Evolutionary conservation across 306 rosid genomes (phyloP), one percentile per base, ranked within the genome.

Genomic region (Aeschynomene evenia): DNA sequence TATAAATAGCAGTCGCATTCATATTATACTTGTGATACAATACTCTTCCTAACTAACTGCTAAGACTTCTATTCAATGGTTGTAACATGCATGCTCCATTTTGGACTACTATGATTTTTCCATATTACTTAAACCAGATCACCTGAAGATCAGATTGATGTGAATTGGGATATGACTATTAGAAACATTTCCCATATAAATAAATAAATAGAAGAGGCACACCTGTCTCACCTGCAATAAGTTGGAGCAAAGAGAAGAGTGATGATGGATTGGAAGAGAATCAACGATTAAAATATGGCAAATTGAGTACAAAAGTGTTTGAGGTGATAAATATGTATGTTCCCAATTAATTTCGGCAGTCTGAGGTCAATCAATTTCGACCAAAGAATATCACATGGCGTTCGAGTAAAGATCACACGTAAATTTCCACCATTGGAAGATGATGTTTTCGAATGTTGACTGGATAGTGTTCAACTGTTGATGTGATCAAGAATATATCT

Each of bases 401-500:
- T 45, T 71, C 19, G 60, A 23, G 16, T 50, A 40, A 63, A 29
- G 33, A 64, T 60, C 34, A 14, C 71, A 14, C 23, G 23, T 31
- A 58, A 71, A 78, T 63, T 55, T 64, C 85, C 81, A 71, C 73
- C 61, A 57, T n/a, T 20, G 15, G 50, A 59, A 65, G 31, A 42
- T 11, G 55, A 63, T 53, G 16, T 21, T 22, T 10, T 45, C 46
- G 18, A 79, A 69, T 62, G 51, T 37, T 71, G 54, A 69, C 57
- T 61, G 70, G 63, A 51, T 58, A 63, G 45, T 57, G 53, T n/a
- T n/a, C n/a, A n/a, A n/a, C n/a, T n/a, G n/a, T 45, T 75, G 74
- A 70, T 78, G 37, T 71, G 74, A 72, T 66, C 49, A 80, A 63
- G 66, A 71, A 76, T 75, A 72, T 74, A 52, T 45, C 39, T 62